phyloP scores from a whole-genome alignment of 2,329 filamentous ascomycete genomes.

The Colletotrichum costaricense region DNA sequence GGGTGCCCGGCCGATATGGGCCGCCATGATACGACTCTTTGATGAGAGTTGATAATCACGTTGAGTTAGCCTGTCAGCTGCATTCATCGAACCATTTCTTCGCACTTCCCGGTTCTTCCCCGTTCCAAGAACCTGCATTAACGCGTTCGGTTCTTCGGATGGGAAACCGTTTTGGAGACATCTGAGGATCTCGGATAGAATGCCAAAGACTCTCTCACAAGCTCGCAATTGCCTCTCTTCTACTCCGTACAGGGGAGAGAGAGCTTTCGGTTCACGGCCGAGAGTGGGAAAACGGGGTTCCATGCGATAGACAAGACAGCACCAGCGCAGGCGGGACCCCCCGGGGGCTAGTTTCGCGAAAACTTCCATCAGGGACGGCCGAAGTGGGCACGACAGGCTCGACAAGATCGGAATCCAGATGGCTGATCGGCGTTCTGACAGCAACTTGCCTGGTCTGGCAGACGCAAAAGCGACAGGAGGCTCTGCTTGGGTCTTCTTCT shows the following conservation, averaged over 20 bases:
- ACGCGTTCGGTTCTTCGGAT: background rate
- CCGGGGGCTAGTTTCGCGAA: background rate
- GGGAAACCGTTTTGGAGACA: background rate
- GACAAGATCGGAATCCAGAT: conserved; percentile 28
- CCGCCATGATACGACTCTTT: background rate
- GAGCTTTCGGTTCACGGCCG: conserved; percentile 17
- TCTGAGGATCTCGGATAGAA: background rate
- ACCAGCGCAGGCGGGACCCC: conserved; percentile 8
- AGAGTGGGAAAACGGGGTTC: background rate
- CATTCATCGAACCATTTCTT: conserved; percentile 24
- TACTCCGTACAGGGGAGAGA: background rate
- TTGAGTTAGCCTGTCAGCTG: conserved; percentile 9
- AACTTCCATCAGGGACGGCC: background rate
- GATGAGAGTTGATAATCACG: background rate
- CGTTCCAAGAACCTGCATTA: conserved; percentile 5
- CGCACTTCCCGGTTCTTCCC: too few species aligned
- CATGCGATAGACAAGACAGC: background rate
- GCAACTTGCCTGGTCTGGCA: background rate
- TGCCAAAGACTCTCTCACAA: conserved; percentile 1
- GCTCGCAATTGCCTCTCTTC: background rate
- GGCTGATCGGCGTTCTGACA: conserved; percentile 22
- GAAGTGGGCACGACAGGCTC: conserved; percentile 19
- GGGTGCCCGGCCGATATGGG: background rate
- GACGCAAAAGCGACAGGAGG: conserved; percentile 6
- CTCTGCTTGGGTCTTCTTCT: conserved; percentile 18